Base-by-base conservation (phyloP, 371 early-diverging fungal species). In the Apophysomyces sp. region DNA sequence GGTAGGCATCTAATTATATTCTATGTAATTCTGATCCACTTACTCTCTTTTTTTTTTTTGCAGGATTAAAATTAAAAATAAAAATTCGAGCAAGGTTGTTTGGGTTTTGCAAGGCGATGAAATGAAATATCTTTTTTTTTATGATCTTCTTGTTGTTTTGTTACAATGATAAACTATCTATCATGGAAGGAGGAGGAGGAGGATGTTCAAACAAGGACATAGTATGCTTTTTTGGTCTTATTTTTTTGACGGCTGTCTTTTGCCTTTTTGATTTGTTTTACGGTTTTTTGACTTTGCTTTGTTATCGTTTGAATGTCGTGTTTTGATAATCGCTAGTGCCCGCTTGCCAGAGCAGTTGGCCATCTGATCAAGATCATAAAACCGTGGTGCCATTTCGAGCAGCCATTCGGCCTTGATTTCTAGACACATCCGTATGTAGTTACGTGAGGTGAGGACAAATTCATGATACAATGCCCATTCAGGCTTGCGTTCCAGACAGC, bases 391-490 rank as follows among this genome's bases (percentile, higher is more conserved):
- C 27, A 93, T 73, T 44, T 97, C 95, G 56, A 98, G 69, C 53
- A 98, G 73, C 96, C 99, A 99, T 51, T 94, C 95, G 3, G 89
- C 88, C 68, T 87, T 88, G 56, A 97, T 88, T 71, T 92, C 94
- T 0, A 94, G 91, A 51, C 92, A 92, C 0, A 94, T 97, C 57
- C 99, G 93, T 62, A 99, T 96, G 74, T 92, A 98, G 70, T 96
- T 93, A 61, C 93, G 90, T 34, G 91, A 87, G 9, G 99, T 99
- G 61, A 98, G 74, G 15, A 98, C 98, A 82, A 94, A 96, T 76
- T 99, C 99, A 68, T 98, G 92, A 80, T 96, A 99, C 30, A 98
- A 71, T 4, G 97, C 96, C 98, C 98, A 98, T 72, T 96, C 95
- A n/a, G 98, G 94, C 61, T 93, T 94, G 62, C 89, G 89, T 52